Conservation (phyloP, 1,139 yeast genomes). For the Pichia sp. region DNA sequence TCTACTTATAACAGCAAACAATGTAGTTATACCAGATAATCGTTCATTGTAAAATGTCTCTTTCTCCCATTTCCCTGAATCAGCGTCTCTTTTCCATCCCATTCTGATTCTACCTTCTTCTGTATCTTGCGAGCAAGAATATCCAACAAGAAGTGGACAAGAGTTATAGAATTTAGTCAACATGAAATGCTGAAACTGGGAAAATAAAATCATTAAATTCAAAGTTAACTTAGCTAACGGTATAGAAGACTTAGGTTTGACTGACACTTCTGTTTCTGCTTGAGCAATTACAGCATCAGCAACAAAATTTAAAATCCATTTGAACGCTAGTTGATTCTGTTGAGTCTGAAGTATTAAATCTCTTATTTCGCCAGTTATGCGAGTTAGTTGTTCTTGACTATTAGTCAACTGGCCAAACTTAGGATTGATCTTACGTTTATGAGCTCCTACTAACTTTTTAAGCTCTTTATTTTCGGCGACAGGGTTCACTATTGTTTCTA, state of each 20-base stretch:
- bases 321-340: slow-evolving; percentile 42
- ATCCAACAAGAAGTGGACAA: slow-evolving; percentile 86
- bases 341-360: slow-evolving; percentile 42
- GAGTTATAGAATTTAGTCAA: slow-evolving; percentile 82
- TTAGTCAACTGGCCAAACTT: slow-evolving; percentile 87
- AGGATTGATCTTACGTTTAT: slow-evolving; percentile 73
- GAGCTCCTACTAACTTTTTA: slow-evolving; percentile 36
- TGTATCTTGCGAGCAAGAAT: slow-evolving; percentile 62
- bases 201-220: slow-evolving; percentile 46
- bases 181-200: slow-evolving; percentile 60
- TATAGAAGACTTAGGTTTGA: slow-evolving; percentile 66
- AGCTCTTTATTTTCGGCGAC: slow-evolving; percentile 39
- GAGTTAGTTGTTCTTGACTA: slow-evolving; percentile 50
- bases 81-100: slow-evolving; percentile 76
- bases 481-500: slow-evolving; percentile 48
- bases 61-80: slow-evolving; percentile 61
- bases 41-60: slow-evolving; percentile 74
- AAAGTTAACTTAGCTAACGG: slow-evolving; percentile 70
- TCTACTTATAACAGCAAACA: slow-evolving; percentile 69
- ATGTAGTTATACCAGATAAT: slow-evolving; percentile 74
- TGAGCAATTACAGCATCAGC: slow-evolving; percentile 84
- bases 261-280: slow-evolving; percentile 88
- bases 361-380: slow-evolving; percentile 45
- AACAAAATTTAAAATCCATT: slow-evolving; percentile 72
- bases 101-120: slow-evolving; percentile 74